Conservation (phyloP, 1,284 basidiomycete species). For the Cerrena zonata region DNA sequence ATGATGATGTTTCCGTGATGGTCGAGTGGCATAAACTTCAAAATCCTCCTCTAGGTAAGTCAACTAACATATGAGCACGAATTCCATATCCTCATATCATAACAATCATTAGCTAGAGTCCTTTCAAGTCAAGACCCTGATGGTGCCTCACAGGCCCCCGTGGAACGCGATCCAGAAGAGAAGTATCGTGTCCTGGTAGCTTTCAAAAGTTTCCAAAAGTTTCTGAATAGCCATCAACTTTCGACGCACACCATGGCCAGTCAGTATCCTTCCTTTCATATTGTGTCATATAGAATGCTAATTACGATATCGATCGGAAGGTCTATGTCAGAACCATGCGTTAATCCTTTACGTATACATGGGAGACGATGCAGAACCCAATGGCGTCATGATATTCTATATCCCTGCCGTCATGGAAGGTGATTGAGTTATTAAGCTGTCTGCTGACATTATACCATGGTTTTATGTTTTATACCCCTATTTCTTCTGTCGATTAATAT, state of each 20-base stretch:
- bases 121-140: slow-evolving; percentile 20
- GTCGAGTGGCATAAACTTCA: slow-evolving; percentile 74
- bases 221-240: slow-evolving; percentile 79
- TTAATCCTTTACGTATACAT: slow-evolving; percentile 88
- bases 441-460: background rate
- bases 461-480: background rate
- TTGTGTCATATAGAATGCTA: background rate
- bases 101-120: background rate
- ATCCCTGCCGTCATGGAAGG: slow-evolving; percentile 60
- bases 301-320: slow-evolving; percentile 32
- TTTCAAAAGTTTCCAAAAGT: slow-evolving; percentile 74
- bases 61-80: too few relatives aligned
- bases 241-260: slow-evolving; percentile 84
- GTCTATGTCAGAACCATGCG: slow-evolving; percentile 80
- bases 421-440: slow-evolving; percentile 9
- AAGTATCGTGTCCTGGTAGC: slow-evolving; percentile 68
- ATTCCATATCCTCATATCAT: too few relatives aligned
- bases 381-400: slow-evolving; percentile 85
- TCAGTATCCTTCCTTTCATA: slow-evolving; percentile 35
- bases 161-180: slow-evolving; percentile 40
- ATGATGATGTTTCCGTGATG: slow-evolving; percentile 68
- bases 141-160: slow-evolving; percentile 22
- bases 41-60: slow-evolving; percentile 63
- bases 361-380: slow-evolving; percentile 74
- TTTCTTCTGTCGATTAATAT: background rate